A percentile compares a stretch with the other conserved stretches of the same genome.
Conservation (phyloP, 495 filamentous ascomycete genomes). For the Aspergillus mulundensis region DNA sequence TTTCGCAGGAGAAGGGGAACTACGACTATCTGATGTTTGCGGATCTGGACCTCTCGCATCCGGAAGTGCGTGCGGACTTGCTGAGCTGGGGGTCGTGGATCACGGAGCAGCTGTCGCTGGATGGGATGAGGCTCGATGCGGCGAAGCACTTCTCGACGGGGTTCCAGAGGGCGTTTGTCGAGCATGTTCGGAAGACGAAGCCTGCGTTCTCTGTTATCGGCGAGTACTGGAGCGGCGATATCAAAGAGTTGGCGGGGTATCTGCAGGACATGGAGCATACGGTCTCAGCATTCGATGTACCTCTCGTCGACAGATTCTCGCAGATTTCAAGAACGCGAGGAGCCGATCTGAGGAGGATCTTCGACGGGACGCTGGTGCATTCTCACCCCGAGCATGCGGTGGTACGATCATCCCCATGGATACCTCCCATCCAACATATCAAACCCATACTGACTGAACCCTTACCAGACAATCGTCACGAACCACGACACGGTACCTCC, state of each 20-base stretch:
- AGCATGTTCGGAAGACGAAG: conserved; percentile 42
- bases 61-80: conserved; percentile 60
- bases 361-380: conserved; percentile 56
- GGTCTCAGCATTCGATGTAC: conserved; percentile 64
- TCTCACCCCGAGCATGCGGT: conserved; percentile 56
- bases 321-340: conserved; percentile 43
- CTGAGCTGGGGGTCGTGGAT: conserved; percentile 66
- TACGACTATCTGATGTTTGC: conserved; percentile 68
- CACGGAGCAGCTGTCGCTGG: conserved; percentile 47
- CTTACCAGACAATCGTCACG: conserved; percentile 39
- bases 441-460: too few species aligned
- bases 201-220: conserved; percentile 62
- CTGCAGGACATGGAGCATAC: conserved; percentile 55
- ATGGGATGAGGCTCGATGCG: conserved; percentile 70
- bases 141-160: conserved; percentile 64
- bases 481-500: conserved; percentile 39
- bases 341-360: conserved; percentile 58
- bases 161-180: conserved; percentile 59
- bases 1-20: conserved; percentile 63
- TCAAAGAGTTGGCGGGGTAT: conserved; percentile 50
- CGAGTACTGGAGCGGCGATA: conserved; percentile 66
- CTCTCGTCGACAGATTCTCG: conserved; percentile 62
- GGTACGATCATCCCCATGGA: conserved; percentile 32
- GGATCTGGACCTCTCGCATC: conserved; percentile 62
- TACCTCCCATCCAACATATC: too few species aligned